phyloP scores from a whole-genome alignment of 2,329 filamentous ascomycete genomes.

The Botryotinia calthae region DNA sequence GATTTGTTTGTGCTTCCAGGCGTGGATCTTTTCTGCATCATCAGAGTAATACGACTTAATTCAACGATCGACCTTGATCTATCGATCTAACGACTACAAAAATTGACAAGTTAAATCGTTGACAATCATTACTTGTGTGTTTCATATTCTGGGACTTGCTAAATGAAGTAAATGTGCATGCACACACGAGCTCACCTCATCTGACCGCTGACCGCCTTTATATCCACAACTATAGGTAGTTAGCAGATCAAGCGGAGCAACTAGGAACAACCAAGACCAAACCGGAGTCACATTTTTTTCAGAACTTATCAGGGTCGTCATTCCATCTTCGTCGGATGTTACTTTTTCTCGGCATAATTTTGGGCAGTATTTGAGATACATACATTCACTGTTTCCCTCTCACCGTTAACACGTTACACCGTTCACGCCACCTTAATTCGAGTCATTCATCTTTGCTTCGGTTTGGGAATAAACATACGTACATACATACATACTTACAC shows the following conservation, averaged over 20 bases:
- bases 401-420: not conserved
- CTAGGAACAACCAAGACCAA: constrained; percentile 5
- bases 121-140: not conserved
- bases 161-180: not conserved
- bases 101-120: not conserved
- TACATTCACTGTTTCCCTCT: constrained; percentile 1
- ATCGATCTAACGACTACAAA: not conserved
- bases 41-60: constrained; percentile 4
- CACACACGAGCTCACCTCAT: constrained; percentile 8
- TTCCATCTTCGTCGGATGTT: constrained; percentile 1
- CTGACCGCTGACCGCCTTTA: constrained; percentile 14
- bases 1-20: not conserved
- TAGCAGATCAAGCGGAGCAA: constrained; percentile 4
- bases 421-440: constrained; percentile 1
- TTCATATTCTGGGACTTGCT: constrained; percentile 4
- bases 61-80: not conserved
- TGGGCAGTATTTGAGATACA: not conserved
- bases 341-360: not conserved
- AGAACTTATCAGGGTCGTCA: not conserved
- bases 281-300: not conserved
- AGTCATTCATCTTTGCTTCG: not conserved
- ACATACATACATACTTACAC: not conserved
- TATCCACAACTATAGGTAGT: constrained; percentile 10
- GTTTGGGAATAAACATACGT: not conserved
- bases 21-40: constrained; percentile 11